Evolutionary conservation across 805 yeast species (phyloP).

Genomic region (Tetrapisispora taiwanensis): DNA sequence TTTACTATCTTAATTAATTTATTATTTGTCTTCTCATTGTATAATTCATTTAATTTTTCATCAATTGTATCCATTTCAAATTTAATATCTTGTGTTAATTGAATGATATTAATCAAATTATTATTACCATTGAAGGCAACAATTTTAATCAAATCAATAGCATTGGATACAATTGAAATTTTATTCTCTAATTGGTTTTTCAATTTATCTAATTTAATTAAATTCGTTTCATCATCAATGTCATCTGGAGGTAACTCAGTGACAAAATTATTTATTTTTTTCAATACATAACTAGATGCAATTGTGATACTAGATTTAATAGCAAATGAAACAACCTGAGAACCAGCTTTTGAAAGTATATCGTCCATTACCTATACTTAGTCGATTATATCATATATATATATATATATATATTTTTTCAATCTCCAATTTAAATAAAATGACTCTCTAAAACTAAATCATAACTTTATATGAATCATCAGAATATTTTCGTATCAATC

Average conservation of each 20-base stretch:
- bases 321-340: constrained; percentile 72
- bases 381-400: too few species aligned
- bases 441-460: too few species aligned
- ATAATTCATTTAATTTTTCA: constrained; percentile 34
- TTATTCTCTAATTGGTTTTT: constrained; percentile 43
- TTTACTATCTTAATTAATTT: constrained; percentile 34
- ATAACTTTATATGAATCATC: too few species aligned
- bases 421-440: too few species aligned
- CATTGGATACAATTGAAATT: constrained; percentile 50
- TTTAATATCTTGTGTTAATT: constrained; percentile 45
- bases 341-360: constrained; percentile 46
- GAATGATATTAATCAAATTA: constrained; percentile 43
- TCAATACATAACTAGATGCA: constrained; percentile 65
- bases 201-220: constrained; percentile 33
- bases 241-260: constrained; percentile 33
- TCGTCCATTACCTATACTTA: constrained; percentile 39
- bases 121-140: constrained; percentile 56
- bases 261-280: constrained; percentile 47
- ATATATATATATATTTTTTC: too few species aligned
- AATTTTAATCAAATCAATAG: constrained; percentile 57
- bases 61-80: constrained; percentile 51
- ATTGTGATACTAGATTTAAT: constrained; percentile 64
- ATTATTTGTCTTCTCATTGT: constrained; percentile 16
- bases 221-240: constrained; percentile 5
- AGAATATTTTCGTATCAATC: too few species aligned